phyloP scores from a whole-genome alignment of 768 basidiomycete genomes.

The Boletus tylopilopsis region DNA sequence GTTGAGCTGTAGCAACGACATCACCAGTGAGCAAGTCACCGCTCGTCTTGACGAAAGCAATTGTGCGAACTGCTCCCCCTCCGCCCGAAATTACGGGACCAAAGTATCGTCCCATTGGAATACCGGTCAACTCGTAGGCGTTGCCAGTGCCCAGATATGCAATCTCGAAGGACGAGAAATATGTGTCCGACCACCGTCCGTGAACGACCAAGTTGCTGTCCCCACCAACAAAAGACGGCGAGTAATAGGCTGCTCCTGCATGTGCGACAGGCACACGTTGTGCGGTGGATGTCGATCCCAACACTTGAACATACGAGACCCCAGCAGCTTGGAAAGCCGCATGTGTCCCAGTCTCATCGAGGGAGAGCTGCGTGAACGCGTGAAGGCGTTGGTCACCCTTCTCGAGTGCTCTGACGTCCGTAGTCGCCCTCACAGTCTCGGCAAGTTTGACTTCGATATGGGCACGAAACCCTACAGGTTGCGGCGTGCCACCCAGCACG shows the following conservation, averaged over 20 bases:
- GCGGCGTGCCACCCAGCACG: conserved; percentile 37
- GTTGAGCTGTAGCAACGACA: conserved; percentile 58
- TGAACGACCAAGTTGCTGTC: conserved; percentile 51
- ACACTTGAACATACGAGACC: conserved; percentile 24
- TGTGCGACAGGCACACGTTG: conserved; percentile 48
- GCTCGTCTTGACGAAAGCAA: conserved; percentile 62
- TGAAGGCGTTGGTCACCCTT: conserved; percentile 52
- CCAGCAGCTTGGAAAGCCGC: conserved; percentile 71
- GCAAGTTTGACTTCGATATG: conserved; percentile 63
- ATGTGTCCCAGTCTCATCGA: conserved; percentile 49
- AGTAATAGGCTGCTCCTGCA: conserved; percentile 53
- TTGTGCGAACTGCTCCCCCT: conserved; percentile 39
- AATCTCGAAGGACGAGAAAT: conserved; percentile 64
- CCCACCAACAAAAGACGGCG: conserved; percentile 52
- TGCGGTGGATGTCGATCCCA: conserved; percentile 27
- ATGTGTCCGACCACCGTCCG: conserved; percentile 62
- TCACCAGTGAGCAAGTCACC: conserved; percentile 60
- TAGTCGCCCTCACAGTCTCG: conserved; percentile 47
- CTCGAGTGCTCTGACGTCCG: conserved; percentile 53
- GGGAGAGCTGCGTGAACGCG: conserved; percentile 58
- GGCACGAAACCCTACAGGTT: conserved; percentile 54
- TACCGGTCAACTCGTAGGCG: conserved; percentile 48
- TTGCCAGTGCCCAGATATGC: conserved; percentile 45
- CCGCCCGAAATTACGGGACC: conserved; percentile 50
- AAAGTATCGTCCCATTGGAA: conserved; percentile 65